These are phyloP conservation scores for Vigna radiata DNA, from an alignment of 306 rosid genomes.

Conservation along the genomic window DNA sequence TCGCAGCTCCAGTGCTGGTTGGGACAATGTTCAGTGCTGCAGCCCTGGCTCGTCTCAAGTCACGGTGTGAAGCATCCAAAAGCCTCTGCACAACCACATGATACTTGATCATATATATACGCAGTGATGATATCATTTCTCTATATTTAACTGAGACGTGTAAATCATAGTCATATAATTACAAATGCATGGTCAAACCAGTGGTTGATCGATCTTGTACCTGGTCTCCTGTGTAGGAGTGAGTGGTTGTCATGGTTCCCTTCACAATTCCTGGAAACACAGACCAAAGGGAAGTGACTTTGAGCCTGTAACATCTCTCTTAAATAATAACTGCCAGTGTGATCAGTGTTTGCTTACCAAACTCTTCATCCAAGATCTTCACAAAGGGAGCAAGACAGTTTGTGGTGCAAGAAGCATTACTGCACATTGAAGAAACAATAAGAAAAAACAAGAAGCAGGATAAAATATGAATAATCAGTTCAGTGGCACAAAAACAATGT, in stretches of 20 bases:
- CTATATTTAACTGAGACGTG: too few species aligned
- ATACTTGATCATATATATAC: too few species aligned
- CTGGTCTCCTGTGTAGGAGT: conserved; percentile 99
- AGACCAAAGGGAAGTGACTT: conserved; percentile 28
- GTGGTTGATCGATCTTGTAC: conserved; percentile 41
- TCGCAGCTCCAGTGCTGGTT: conserved; percentile 99
- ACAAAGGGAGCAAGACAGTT: conserved; percentile 98
- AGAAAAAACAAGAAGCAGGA: neutral
- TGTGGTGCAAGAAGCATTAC: conserved; percentile 99
- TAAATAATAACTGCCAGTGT: conserved; percentile 5
- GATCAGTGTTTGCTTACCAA: conserved; percentile 63
- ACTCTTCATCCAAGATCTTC: conserved; percentile 89
- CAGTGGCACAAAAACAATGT: too few species aligned
- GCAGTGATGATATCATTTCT: too few species aligned
- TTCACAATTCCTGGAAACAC: conserved; percentile 78
- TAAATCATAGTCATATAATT: neutral
- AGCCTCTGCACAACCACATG: conserved; percentile 66
- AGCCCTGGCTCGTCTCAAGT: conserved; percentile 94
- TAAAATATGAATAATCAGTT: too few species aligned
- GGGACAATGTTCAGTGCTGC: conserved; percentile 99
- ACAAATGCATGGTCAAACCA: neutral
- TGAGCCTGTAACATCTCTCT: neutral
- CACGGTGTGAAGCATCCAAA: conserved; percentile 97
- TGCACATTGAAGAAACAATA: conserved; percentile 47
- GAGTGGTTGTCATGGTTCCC: conserved; percentile 99